Base-by-base conservation (phyloP, 2,329 filamentous ascomycete species). In the Helminthosporium solani region DNA sequence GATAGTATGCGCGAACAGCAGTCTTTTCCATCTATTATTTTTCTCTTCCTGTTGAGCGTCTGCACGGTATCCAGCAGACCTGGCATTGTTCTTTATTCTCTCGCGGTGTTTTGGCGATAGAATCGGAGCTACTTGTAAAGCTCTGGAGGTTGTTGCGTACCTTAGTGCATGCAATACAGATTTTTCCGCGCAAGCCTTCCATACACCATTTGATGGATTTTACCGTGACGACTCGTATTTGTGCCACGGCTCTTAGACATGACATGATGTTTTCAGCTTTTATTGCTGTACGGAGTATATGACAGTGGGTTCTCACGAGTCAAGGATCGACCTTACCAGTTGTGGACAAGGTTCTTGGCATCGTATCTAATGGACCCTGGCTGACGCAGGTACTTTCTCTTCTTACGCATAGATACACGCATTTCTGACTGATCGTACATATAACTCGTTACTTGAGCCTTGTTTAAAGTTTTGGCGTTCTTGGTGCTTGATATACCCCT, bases 31-130 rank as follows among this genome's bases (percentile, higher is more conserved):
- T 47, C 46, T 49, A 46, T 48, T 59, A 42, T 42, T 51, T 46
- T 27, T 53, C 46, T 31, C 28, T 12, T 50, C 33, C 21, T 47
- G 49, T 25, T 44, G 52, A 46, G 49, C 38, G 46, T 44, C 49
- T 61, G 57, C 58, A 60, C 58, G 60, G 66, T 68, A 67, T 58
- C 64, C 58, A 38, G 48, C 50, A 31, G 9, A 14, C 8, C 14
- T 31, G 8, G 28, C 14, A 12, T 31, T 31, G 7, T 12, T 6
- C 12, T 12, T 31, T 14, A 7, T 31, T 31, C 14, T 14, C 28
- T 5, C 23, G 9, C 23, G 28, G 28, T n/a, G 28, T 31, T 31
- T n/a, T 12, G 14, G 28, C 28, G 28, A 31, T 31, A 14, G 28
- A 31, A 8, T 6, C 8, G 14, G 28, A 31, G 28, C 28, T 31